Evolutionary conservation across 2,329 filamentous ascomycete genomes (phyloP), one percentile per base, ranked within the genome.

Genomic region (Pochonia chlamydosporia): DNA sequence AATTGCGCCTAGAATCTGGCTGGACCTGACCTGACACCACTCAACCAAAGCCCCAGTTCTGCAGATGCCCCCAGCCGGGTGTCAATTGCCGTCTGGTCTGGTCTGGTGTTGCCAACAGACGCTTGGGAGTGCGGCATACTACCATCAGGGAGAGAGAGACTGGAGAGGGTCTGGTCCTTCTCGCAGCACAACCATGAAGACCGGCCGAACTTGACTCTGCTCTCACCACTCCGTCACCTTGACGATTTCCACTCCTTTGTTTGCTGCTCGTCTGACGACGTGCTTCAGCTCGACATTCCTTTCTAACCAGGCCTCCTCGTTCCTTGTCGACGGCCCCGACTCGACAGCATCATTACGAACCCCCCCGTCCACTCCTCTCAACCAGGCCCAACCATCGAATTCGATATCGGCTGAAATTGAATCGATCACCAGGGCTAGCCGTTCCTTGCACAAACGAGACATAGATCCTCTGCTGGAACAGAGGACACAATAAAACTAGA

Each of bases 241-340:
- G 35, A 48, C 46, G n/a, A 48, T n/a, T 31, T 36, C 11, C 46
- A 40, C 46, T 48, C 46, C 25, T 44, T 48, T 44, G n/a, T 18
- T 5, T 10, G 14, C 37, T 24, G 14, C 13, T 13, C 28, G 28
- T 45, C 23, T 37, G 35, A 10, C 24, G 43, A 25, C 41, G 16
- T 4, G 20, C 16, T 16, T 23, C 20, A 5, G 6, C 11, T 20
- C 25, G 41, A 44, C 46, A 18, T 28, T 48, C 46, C 7, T 44
- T 48, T 33, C 11, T 9, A 24, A 5, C 3, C 31, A 16, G n/a
- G 16, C 20, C 31, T 5, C 31, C 6, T 16, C n/a, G n/a, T 35
- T 18, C 30, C 6, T n/a, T 14, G 6, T n/a, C 13, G 30, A 14
- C 30, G 6, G 16, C 3, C 6, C 16, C 13, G 13, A 33, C 5